Base-by-base conservation (phyloP, 2,329 filamentous ascomycete species). In the Plectosphaerella plurivora region DNA sequence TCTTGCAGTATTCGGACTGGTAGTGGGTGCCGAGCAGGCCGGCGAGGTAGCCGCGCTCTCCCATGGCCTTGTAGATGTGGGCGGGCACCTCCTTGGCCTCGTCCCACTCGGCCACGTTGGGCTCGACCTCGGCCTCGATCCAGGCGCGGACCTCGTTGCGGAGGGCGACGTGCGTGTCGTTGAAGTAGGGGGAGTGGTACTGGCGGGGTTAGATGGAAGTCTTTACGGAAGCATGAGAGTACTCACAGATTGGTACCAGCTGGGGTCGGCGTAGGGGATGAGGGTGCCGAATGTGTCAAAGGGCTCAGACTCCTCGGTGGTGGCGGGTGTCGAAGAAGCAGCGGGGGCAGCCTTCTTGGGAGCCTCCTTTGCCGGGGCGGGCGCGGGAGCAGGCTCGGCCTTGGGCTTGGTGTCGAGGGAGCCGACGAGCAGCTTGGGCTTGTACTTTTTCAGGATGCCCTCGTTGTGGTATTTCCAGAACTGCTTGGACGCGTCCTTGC, bases 181-280 rank as follows among this genome's bases (percentile, higher is more conserved):
- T 97, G 81, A 88, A 96, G 81, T 97, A 97, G 25, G 93, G 91
- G 2, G 93, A 96, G 75, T 96, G 89, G 73, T 96, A 96, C 89
- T 95, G 59, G n/a, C 50, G 4, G 1, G 16, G 36, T 47, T 25
- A 39, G 41, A n/a, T 35, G n/a, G 42, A 46, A 36, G 22, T 33
- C 37, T 28, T 33, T 20, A 5, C 22, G 22, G 22, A 36, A 20
- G 20, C 18, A n/a, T 4, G 8, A 9, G 16, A 49, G 49, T 12
- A 69, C 90, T 70, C 78, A 95, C 91, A 60, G 86, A 87, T 70
- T 96, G 92, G 72, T 97, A 97, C 94, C 94, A 99, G 46, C 82
- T 84, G 12, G 94, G 94, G 63, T 99, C 94, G 25, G 84, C 88
- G 66, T 95, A 97, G 33, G 94, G 94, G 58, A 99, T 86, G 67